Percentiles rank a stretch among this genome's conserved stretches.
phyloP scores from a whole-genome alignment of 2,329 filamentous ascomycete genomes.

The Aspergillus sp. region DNA sequence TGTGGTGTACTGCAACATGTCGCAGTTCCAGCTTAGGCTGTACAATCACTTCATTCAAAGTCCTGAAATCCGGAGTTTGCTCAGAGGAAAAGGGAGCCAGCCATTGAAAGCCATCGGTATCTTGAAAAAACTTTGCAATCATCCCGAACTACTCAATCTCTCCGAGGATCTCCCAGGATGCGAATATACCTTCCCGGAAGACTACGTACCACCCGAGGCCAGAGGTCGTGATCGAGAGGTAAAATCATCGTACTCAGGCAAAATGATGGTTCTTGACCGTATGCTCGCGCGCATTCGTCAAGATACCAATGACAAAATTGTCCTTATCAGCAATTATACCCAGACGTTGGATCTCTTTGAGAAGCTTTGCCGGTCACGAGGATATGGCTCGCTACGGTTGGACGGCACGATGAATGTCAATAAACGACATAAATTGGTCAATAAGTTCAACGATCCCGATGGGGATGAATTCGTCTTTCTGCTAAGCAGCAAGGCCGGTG shows the following conservation, averaged over 20 bases:
- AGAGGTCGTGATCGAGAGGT: slow-evolving; percentile 85
- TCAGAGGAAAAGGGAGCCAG: slow-evolving; percentile 89
- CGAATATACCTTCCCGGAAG: slow-evolving; percentile 70
- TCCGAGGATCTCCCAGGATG: slow-evolving; percentile 77
- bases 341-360: slow-evolving; percentile 94
- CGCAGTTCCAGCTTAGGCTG: slow-evolving; percentile 82
- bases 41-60: slow-evolving; percentile 98
- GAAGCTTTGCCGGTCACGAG: slow-evolving; percentile 72
- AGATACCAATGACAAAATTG: slow-evolving; percentile 98
- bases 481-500: slow-evolving; percentile 93
- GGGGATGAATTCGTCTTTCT: slow-evolving; percentile 88
- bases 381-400: slow-evolving; percentile 78
- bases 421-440: slow-evolving; percentile 93
- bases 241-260: slow-evolving; percentile 93
- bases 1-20: slow-evolving; percentile 93
- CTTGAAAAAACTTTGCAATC: slow-evolving; percentile 97
- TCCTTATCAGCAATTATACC: slow-evolving; percentile 97
- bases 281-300: slow-evolving; percentile 94
- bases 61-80: slow-evolving; percentile 82
- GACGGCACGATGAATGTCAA: slow-evolving; percentile 97
- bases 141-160: slow-evolving; percentile 84
- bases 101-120: slow-evolving; percentile 94
- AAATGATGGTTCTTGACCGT: slow-evolving; percentile 95
- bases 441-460: slow-evolving; percentile 92
- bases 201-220: slow-evolving; percentile 79